Evolutionary conservation across 1,139 yeast genomes (phyloP), one percentile per base, ranked within the genome.

Genomic region (Scheffersomyces lignicola): DNA sequence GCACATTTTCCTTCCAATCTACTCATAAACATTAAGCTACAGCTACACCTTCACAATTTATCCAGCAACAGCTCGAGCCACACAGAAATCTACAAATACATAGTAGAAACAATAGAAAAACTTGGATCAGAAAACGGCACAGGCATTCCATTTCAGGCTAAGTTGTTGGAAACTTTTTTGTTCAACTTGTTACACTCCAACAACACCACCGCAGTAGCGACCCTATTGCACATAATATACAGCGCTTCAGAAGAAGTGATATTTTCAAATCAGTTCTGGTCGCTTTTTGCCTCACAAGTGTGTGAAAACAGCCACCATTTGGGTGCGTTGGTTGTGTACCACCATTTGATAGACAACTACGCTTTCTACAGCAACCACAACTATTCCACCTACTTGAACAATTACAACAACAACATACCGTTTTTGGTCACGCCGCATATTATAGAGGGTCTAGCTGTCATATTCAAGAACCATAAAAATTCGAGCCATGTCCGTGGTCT

Each of bases 211-310:
- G 54, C 56, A 2, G 52, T 53, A 4, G 52, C 62, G 0, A 44
- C 58, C 2, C 38, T 63, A 11, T 41, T 63, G 5, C 68, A 60
- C 37, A 37, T 51, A 13, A 34, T 56, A n/a, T 34, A 47, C 17
- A 34, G 43, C 5, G 36, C 43, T 4, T 34, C 36, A 5, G 35
- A 42, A 3, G 35, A 42, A 2, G 52, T 60, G 38, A 42, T 35
- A 4, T 32, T 65, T 23, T 57, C 72, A 18, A 62, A 65, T 41
- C 65, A 69, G 41, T 17, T 62, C 15, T 69, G 75, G 76, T 52
- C 66, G 1, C 32, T 41, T 1, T 59, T 53, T 32, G 32, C 60
- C 1, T 43, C 58, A 6, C 39, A 55, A 25, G 63, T 61, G 0
- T 50, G 62, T 31, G 53, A 51, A n/a, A 25, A 34, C 9, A 47